Percentiles rank a stretch among this genome's conserved stretches.
phyloP scores from a whole-genome alignment of 75 land plant genomes.

The Cupressus sempervirens region DNA sequence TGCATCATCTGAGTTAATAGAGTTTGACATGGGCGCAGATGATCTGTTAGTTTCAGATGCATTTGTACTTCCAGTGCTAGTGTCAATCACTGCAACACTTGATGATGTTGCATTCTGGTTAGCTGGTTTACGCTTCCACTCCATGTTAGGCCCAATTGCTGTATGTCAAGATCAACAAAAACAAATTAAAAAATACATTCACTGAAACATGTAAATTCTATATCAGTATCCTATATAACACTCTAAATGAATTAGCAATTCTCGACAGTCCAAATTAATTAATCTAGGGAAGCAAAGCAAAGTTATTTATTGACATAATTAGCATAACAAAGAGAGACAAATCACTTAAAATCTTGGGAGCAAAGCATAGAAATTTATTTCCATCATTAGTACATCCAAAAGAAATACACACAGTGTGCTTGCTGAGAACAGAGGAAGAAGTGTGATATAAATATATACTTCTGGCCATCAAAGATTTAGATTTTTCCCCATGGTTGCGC shows the following conservation, averaged over 20 bases:
- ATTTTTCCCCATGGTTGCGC: background rate
- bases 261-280: background rate
- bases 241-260: background rate
- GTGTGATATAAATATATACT: background rate
- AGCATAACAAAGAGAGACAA: background rate
- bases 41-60: slow-evolving; percentile 19
- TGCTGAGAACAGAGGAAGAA: background rate
- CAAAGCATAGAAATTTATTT: background rate
- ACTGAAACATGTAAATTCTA: background rate
- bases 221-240: background rate
- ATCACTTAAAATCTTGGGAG: background rate
- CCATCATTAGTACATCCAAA: too few species aligned
- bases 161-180: background rate
- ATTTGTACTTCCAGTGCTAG: slow-evolving; percentile 18
- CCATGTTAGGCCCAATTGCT: slow-evolving; percentile 47
- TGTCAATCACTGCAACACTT: slow-evolving; percentile 14
- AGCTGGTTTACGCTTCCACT: slow-evolving; percentile 85
- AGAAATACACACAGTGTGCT: background rate
- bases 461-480: background rate
- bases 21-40: slow-evolving; percentile 19
- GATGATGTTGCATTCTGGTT: slow-evolving; percentile 14
- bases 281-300: background rate
- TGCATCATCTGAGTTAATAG: slow-evolving; percentile 24
- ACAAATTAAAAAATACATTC: background rate
- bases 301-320: background rate